Conservation (phyloP, 108 stramenopile species). For the Cyclotella choctawhatcheeana region DNA sequence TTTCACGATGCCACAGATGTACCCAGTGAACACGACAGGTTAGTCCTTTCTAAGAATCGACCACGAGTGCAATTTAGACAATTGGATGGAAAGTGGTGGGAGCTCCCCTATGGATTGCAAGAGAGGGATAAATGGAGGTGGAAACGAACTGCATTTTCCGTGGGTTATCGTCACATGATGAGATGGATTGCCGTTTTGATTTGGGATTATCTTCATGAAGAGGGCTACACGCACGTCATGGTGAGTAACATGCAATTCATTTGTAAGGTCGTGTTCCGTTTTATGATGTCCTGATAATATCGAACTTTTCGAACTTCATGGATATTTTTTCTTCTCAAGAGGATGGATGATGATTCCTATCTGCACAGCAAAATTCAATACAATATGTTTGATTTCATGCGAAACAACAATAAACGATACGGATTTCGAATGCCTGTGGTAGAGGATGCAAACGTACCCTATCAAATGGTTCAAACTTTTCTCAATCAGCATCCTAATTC, state of each 20-base stretch:
- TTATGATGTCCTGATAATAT: too few species aligned
- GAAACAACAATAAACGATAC: slow-evolving; percentile 55
- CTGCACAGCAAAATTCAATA: slow-evolving; percentile 67
- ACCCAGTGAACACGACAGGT: slow-evolving; percentile 5
- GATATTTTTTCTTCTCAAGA: too few species aligned
- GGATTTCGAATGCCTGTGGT: slow-evolving; percentile 73
- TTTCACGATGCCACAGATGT: slow-evolving; percentile 15
- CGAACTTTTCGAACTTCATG: too few species aligned
- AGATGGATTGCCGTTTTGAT: too few species aligned
- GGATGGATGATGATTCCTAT: slow-evolving; percentile 84
- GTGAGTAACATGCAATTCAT: too few species aligned
- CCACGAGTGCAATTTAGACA: slow-evolving; percentile 17
- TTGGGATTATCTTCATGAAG: too few species aligned
- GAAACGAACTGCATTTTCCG: slow-evolving; percentile 27
- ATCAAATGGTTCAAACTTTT: slow-evolving; percentile 14
- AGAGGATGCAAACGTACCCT: slow-evolving; percentile 54
- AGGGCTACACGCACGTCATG: too few species aligned
- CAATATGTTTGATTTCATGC: slow-evolving; percentile 79
- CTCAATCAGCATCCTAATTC: slow-evolving; percentile 5
- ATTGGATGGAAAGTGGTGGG: slow-evolving; percentile 17
- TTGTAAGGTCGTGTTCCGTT: too few species aligned
- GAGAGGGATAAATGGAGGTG: slow-evolving; percentile 2
- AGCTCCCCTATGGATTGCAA: slow-evolving; percentile 16
- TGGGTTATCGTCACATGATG: too few species aligned
- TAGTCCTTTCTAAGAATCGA: background rate